phyloP scores from a whole-genome alignment of 2,329 filamentous ascomycete species.

The Cytospora schulzeri region DNA sequence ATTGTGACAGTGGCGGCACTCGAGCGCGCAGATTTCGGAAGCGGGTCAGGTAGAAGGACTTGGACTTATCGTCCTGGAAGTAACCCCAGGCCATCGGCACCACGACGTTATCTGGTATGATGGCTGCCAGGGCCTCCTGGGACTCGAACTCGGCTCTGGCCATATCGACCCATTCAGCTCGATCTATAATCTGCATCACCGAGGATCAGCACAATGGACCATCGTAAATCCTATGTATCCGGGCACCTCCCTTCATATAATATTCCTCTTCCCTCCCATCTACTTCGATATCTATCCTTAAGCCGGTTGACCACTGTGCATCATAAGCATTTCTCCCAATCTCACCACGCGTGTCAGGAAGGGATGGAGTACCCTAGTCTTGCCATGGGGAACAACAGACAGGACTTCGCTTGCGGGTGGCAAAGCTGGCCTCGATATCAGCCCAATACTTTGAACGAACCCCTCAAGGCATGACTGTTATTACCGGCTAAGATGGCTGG shows the following conservation, averaged over 20 bases:
- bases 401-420: constrained; percentile 28
- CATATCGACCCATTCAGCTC: constrained; percentile 17
- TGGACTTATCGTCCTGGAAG: background rate
- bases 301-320: constrained; percentile 23
- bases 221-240: background rate
- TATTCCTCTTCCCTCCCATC: background rate
- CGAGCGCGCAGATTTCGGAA: background rate
- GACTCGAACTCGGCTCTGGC: constrained; percentile 12
- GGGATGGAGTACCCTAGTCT: constrained; percentile 25
- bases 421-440: constrained; percentile 19
- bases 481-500: constrained; percentile 8
- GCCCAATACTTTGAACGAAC: no score
- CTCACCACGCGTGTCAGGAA: background rate
- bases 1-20: background rate
- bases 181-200: constrained; percentile 1
- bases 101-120: constrained; percentile 9
- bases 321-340: background rate
- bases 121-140: background rate
- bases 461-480: no score
- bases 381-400: constrained; percentile 30
- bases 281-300: constrained; percentile 3
- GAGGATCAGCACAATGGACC: background rate
- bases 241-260: constrained; percentile 1
- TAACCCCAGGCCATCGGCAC: constrained; percentile 8
- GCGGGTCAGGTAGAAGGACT: constrained; percentile 9